Evolutionary conservation across 768 basidiomycete genomes (phyloP).

Genomic region (Pleurotus tuoliensis): DNA sequence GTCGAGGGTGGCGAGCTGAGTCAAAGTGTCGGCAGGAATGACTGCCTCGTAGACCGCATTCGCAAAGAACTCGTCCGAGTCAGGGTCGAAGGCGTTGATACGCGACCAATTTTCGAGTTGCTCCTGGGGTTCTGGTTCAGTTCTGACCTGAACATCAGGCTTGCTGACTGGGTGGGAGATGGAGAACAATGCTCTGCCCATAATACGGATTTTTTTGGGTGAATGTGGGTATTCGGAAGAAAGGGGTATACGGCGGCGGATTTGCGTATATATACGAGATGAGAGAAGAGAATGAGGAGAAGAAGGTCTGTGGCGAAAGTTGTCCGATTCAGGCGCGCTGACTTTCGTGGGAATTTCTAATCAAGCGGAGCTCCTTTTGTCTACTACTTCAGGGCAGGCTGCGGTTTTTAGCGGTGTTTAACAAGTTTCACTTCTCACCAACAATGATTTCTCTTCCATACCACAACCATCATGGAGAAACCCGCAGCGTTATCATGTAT

Average conservation of each 20-base stretch:
- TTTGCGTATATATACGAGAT: constrained; percentile 8
- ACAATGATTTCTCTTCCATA: background rate
- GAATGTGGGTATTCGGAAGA: constrained; percentile 16
- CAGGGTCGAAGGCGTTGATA: constrained; percentile 71
- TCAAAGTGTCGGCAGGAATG: constrained; percentile 34
- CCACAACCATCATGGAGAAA: background rate
- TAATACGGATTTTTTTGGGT: constrained; percentile 26
- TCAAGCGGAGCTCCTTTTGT: constrained; percentile 3
- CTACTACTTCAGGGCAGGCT: constrained; percentile 5
- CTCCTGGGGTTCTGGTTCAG: constrained; percentile 35
- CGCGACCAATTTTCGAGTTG: constrained; percentile 58
- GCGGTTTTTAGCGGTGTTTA: constrained; percentile 7
- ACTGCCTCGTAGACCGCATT: constrained; percentile 67
- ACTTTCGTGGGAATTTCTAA: background rate
- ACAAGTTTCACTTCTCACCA: background rate
- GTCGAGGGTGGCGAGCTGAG: background rate
- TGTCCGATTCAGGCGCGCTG: constrained; percentile 8
- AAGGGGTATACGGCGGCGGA: background rate
- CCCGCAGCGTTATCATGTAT: background rate
- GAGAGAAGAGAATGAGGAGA: constrained; percentile 1
- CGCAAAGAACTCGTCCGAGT: constrained; percentile 74
- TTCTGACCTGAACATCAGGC: constrained; percentile 32
- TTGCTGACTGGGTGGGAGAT: constrained; percentile 29
- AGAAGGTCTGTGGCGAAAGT: background rate
- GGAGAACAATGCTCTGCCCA: constrained; percentile 64